Percentiles rank a stretch among this genome's conserved stretches.
Conservation (phyloP, 768 basidiomycete species). For the Hygrocybe coccinea region DNA sequence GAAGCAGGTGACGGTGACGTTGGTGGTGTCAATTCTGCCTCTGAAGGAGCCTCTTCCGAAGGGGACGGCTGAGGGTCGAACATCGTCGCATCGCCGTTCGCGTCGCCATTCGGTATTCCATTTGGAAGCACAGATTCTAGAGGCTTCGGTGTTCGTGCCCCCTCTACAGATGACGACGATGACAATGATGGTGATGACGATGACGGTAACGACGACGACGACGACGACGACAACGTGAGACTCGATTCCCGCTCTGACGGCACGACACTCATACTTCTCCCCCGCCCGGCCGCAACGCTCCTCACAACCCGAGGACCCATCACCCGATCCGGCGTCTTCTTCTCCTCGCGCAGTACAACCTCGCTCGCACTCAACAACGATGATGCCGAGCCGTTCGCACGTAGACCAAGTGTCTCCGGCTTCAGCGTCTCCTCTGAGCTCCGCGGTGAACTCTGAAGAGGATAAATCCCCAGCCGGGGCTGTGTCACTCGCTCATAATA, state of each 20-base stretch:
- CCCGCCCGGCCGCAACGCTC: constrained; percentile 47
- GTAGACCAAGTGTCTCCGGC: constrained; percentile 33
- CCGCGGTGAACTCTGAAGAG: constrained; percentile 21
- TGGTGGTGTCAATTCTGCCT: not conserved
- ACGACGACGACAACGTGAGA: constrained; percentile 26
- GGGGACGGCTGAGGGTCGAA: not conserved
- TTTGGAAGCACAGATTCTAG: constrained; percentile 1
- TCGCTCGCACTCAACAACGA: constrained; percentile 30
- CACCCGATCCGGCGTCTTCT: constrained; percentile 19
- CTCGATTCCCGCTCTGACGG: constrained; percentile 18
- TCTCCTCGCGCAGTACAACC: not conserved
- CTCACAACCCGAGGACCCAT: constrained; percentile 50
- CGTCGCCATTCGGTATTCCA: constrained; percentile 1
- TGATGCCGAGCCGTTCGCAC: constrained; percentile 37
- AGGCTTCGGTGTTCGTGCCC: not conserved
- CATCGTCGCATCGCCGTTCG: no score
- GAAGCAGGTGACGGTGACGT: not conserved
- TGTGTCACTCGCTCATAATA: constrained; percentile 73
- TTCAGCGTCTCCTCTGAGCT: constrained; percentile 66
- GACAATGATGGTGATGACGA: not conserved
- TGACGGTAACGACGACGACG: constrained; percentile 22
- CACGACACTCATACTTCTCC: constrained; percentile 33
- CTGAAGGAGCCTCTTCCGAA: not conserved
- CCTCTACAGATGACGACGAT: not conserved
- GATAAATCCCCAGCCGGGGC: constrained; percentile 12